Evolutionary conservation across 2,329 filamentous ascomycete species (phyloP).

Genomic region (Verticillium albo-atrum): DNA sequence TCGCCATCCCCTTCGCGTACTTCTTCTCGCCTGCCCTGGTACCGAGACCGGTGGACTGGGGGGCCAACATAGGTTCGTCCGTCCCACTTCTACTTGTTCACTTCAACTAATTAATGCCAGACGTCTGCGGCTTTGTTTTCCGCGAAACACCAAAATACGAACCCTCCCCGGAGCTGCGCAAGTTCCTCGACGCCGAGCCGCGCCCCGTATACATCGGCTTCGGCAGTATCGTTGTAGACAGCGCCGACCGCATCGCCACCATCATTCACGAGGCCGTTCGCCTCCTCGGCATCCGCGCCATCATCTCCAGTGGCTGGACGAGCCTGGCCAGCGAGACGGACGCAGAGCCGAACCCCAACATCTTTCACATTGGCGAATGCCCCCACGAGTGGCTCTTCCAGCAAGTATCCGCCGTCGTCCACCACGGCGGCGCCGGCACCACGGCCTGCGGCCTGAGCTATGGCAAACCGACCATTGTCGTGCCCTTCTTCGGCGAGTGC

Average conservation of each 20-base stretch:
- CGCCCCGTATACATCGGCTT: constrained; percentile 25
- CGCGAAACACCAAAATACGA: constrained; percentile 51
- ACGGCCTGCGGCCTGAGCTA: constrained; percentile 8
- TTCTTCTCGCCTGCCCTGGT: constrained; percentile 70
- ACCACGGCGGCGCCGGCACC: constrained; percentile 10
- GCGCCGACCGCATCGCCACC: constrained; percentile 3
- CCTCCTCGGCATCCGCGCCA: constrained; percentile 5
- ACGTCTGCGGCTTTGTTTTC: constrained; percentile 62
- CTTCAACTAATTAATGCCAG: constrained; percentile 20
- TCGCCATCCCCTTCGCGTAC: constrained; percentile 71
- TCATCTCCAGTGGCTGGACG: constrained; percentile 10
- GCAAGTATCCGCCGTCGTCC: constrained; percentile 7
- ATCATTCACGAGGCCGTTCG: constrained; percentile 8
- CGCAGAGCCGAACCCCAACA: constrained; percentile 5
- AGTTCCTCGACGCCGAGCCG: constrained; percentile 53
- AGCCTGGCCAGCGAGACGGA: constrained; percentile 4
- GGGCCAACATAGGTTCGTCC: constrained; percentile 42
- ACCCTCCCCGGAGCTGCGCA: constrained; percentile 46
- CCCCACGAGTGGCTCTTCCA: constrained; percentile 11
- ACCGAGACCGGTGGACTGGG: constrained; percentile 63
- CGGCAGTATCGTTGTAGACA: constrained; percentile 5
- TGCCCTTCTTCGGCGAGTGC: constrained; percentile 12
- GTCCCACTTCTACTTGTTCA: too few relatives aligned
- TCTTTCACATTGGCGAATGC: constrained; percentile 9
- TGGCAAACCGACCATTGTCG: constrained; percentile 7